Conservation (phyloP, 2,329 filamentous ascomycete species). For the Aspergillus spinulosporus region DNA sequence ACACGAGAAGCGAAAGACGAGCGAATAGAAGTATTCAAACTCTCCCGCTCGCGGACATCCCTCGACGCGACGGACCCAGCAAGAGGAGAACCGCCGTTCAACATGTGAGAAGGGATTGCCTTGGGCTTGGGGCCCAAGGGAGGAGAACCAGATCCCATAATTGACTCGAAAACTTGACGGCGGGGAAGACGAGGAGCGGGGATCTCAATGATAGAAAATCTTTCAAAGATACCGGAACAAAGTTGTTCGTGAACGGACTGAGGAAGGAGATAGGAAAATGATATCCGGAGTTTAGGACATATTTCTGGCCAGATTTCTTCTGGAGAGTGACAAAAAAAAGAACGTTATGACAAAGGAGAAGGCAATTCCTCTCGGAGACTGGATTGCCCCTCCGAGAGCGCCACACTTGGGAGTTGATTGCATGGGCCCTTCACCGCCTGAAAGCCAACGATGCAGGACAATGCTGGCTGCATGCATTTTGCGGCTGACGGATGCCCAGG, state of each 20-base stretch:
- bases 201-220: background rate
- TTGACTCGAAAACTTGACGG: slow-evolving; percentile 41
- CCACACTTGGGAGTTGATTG: background rate
- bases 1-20: slow-evolving; percentile 53
- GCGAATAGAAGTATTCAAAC: slow-evolving; percentile 59
- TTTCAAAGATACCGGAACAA: background rate
- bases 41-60: slow-evolving; percentile 58
- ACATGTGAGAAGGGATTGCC: slow-evolving; percentile 57
- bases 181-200: slow-evolving; percentile 9
- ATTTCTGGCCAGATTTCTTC: background rate
- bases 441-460: background rate
- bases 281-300: background rate
- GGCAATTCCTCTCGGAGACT: slow-evolving; percentile 6
- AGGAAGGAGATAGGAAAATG: background rate
- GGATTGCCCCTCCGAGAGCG: slow-evolving; percentile 8
- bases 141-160: slow-evolving; percentile 48
- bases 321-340: slow-evolving; percentile 4
- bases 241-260: background rate
- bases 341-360: slow-evolving; percentile 6
- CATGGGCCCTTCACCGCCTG: slow-evolving; percentile 8
- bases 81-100: slow-evolving; percentile 57
- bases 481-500: background rate
- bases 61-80: slow-evolving; percentile 50
- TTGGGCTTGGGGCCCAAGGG: slow-evolving; percentile 49
- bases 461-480: slow-evolving; percentile 4